phyloP scores from a whole-genome alignment of 441 rosid species.

The Kokia cookei region DNA sequence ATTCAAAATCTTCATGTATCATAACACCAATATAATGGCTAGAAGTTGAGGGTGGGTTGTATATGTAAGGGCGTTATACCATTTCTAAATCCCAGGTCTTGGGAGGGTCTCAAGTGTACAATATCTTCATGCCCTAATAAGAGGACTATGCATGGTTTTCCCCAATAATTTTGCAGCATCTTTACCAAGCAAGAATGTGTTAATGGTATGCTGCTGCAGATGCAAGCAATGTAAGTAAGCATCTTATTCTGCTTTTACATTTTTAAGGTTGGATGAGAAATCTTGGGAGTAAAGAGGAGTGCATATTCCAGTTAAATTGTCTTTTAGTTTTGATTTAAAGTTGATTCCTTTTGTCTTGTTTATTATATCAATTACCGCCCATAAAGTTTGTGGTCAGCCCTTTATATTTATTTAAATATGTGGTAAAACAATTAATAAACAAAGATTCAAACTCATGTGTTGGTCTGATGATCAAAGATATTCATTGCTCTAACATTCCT shows the following conservation, averaged over 20 bases:
- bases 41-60: not conserved
- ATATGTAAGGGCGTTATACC: not conserved
- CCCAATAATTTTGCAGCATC: not conserved
- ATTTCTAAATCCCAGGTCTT: not conserved
- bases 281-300: not conserved
- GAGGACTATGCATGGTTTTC: not conserved
- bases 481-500: too few species aligned
- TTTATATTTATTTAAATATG: not conserved
- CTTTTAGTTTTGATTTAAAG: not conserved
- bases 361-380: slow-evolving; percentile 17
- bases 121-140: not conserved
- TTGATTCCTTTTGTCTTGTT: slow-evolving; percentile 10
- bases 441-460: not conserved
- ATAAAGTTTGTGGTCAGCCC: slow-evolving; percentile 22
- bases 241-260: not conserved
- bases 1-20: slow-evolving; percentile 77
- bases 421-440: not conserved
- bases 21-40: slow-evolving; percentile 2
- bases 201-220: not conserved
- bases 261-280: not conserved
- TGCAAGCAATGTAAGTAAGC: not conserved
- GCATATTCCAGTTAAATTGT: not conserved
- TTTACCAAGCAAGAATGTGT: not conserved
- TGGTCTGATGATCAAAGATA: too few species aligned
- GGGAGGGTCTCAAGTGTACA: not conserved